Percentiles rank a stretch among this genome's conserved stretches.
phyloP scores from a whole-genome alignment of 192 early-diverging fungal genomes.

The Rhizoclosmatium sp. region DNA sequence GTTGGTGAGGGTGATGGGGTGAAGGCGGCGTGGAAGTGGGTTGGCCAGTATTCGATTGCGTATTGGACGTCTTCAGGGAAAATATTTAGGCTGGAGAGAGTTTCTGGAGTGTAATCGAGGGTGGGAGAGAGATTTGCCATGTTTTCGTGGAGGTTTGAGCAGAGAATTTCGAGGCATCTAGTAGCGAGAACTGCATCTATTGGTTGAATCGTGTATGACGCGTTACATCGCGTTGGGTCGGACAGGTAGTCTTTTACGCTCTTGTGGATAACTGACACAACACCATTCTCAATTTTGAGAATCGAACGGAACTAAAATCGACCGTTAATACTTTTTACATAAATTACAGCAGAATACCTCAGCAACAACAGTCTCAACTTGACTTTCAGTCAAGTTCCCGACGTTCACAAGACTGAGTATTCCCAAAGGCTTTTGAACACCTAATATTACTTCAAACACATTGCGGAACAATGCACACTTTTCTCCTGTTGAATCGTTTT shows the following conservation, averaged over 20 bases:
- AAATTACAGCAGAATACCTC: conserved; percentile 3
- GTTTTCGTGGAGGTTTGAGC: neutral
- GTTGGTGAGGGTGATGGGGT: too few species aligned
- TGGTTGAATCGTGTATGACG: neutral
- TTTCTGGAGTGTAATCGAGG: neutral
- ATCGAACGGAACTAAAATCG: conserved; percentile 10
- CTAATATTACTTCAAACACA: conserved; percentile 12
- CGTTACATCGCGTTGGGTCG: neutral
- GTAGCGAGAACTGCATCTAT: neutral
- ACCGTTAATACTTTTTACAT: neutral
- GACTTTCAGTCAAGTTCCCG: neutral
- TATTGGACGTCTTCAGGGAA: too few species aligned
- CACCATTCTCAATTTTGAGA: neutral
- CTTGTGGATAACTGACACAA: conserved; percentile 20
- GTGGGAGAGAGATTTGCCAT: conserved; percentile 1
- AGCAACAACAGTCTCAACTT: conserved; percentile 6
- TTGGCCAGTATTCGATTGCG: too few species aligned
- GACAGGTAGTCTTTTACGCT: conserved; percentile 17
- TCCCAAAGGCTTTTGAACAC: conserved; percentile 21
- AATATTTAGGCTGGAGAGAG: too few species aligned
- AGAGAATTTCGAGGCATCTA: neutral
- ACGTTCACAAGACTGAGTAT: conserved; percentile 3
- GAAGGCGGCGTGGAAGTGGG: too few species aligned
- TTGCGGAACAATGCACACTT: neutral
- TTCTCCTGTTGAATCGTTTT: too few species aligned